phyloP scores from a whole-genome alignment of 768 basidiomycete species.

The Mycena vulgaris region DNA sequence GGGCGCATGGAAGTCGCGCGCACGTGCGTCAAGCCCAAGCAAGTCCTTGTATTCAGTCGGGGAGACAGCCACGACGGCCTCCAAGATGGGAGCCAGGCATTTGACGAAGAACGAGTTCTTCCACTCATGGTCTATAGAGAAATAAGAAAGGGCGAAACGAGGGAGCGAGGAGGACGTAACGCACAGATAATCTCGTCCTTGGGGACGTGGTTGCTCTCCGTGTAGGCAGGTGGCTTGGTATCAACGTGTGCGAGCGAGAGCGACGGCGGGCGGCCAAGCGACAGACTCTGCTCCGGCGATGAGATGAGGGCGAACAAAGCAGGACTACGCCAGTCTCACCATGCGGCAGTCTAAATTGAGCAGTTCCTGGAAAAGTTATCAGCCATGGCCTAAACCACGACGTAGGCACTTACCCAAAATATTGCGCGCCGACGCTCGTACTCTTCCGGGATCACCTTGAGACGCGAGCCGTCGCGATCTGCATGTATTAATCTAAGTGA shows the following conservation, averaged over 20 bases:
- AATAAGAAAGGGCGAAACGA: conserved; percentile 24
- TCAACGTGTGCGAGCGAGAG: conserved; percentile 78
- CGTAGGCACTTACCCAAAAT: conserved; percentile 64
- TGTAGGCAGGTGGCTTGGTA: conserved; percentile 62
- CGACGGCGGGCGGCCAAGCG: conserved; percentile 81
- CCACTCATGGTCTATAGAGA: conserved; percentile 75
- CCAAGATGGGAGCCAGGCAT: conserved; percentile 75
- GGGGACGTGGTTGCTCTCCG: conserved; percentile 54
- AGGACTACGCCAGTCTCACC: conserved; percentile 50
- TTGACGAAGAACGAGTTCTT: conserved; percentile 76
- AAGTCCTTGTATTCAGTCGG: conserved; percentile 68
- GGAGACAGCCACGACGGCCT: conserved; percentile 68
- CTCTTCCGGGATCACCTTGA: conserved; percentile 80
- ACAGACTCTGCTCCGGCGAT: conserved; percentile 66
- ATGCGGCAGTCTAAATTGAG: conserved; percentile 81
- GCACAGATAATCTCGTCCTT: conserved; percentile 67
- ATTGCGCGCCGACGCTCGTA: conserved; percentile 77
- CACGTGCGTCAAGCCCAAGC: conserved; percentile 65
- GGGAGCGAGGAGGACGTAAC: conserved; percentile 38
- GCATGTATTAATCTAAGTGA: conserved; percentile 18
- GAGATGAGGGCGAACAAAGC: not conserved
- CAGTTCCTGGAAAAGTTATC: conserved; percentile 58
- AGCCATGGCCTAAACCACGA: not conserved
- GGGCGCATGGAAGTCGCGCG: conserved; percentile 72
- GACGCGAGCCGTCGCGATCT: conserved; percentile 79